These are phyloP conservation scores for Physcomitrium patens DNA, from an alignment of 225 moss, liverwort and hornwort species.

Conservation along the genomic window DNA sequence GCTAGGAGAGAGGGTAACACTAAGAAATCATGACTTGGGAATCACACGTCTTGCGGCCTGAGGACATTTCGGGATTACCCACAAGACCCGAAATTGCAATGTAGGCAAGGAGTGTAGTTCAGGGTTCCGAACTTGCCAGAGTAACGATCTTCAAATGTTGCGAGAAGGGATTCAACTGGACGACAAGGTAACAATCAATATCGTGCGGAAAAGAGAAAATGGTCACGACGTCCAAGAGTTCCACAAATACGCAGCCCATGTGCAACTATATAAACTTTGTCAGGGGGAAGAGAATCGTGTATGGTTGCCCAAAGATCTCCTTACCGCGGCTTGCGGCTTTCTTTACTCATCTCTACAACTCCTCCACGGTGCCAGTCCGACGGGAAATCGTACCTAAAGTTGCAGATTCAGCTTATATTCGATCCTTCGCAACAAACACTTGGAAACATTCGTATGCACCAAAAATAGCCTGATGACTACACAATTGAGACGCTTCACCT, in stretches of 20 bases:
- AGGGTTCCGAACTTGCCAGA: not conserved
- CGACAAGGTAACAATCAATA: too few relatives aligned
- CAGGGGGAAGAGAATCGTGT: conserved; percentile 17
- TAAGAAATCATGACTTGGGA: not conserved
- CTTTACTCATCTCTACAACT: conserved; percentile 18
- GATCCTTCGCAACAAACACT: not conserved
- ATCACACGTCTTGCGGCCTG: not conserved
- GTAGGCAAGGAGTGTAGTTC: not conserved
- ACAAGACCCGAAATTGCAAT: too few relatives aligned
- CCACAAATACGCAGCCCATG: not conserved
- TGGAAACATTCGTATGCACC: too few relatives aligned
- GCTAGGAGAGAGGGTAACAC: conserved; percentile 3
- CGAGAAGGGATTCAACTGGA: not conserved
- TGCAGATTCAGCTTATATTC: conserved; percentile 22
- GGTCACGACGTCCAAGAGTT: not conserved
- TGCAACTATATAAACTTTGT: too few relatives aligned
- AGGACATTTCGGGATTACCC: not conserved
- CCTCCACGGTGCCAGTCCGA: not conserved
- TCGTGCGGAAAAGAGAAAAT: not conserved
- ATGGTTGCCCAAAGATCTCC: conserved; percentile 26
- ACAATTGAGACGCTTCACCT: too few relatives aligned
- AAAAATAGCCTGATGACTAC: too few relatives aligned
- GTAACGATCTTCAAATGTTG: not conserved
- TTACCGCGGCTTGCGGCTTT: conserved; percentile 1
- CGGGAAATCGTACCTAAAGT: not conserved